phyloP scores from a whole-genome alignment of 768 basidiomycete species.

The Galerina sulciceps region DNA sequence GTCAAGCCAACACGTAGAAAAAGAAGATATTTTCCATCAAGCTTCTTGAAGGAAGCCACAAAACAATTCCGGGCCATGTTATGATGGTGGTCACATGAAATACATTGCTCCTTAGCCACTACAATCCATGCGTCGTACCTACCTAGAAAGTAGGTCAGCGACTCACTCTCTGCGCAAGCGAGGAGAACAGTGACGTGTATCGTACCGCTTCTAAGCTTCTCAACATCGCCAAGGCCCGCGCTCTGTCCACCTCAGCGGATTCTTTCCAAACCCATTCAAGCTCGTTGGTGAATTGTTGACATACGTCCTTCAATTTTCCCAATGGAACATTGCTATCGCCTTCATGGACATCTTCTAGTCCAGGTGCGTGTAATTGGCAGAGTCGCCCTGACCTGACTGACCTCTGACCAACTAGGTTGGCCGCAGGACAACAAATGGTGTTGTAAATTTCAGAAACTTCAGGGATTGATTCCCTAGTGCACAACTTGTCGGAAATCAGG shows the following conservation, averaged over 20 bases:
- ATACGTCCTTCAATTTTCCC: conserved; percentile 20
- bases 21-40: neutral
- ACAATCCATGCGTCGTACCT: too few species aligned
- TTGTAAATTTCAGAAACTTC: conserved; percentile 32
- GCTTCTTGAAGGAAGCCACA: neutral
- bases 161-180: neutral
- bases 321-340: conserved; percentile 25
- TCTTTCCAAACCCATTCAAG: conserved; percentile 33
- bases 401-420: conserved; percentile 24
- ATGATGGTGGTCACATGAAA: neutral
- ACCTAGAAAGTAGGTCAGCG: too few species aligned
- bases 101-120: too few species aligned
- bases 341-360: conserved; percentile 30
- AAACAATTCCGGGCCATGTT: neutral
- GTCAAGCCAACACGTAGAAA: neutral
- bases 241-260: conserved; percentile 23
- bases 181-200: neutral
- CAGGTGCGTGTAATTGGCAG: conserved; percentile 25
- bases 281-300: conserved; percentile 20
- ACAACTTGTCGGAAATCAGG: conserved; percentile 22
- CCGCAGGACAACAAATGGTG: conserved; percentile 27
- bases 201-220: neutral
- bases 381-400: conserved; percentile 24
- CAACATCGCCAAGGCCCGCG: conserved; percentile 24
- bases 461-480: conserved; percentile 20